A percentile compares a stretch with the other conserved stretches of the same genome.
Conservation (phyloP, 306 rosid species). For the Argentina anserina region DNA sequence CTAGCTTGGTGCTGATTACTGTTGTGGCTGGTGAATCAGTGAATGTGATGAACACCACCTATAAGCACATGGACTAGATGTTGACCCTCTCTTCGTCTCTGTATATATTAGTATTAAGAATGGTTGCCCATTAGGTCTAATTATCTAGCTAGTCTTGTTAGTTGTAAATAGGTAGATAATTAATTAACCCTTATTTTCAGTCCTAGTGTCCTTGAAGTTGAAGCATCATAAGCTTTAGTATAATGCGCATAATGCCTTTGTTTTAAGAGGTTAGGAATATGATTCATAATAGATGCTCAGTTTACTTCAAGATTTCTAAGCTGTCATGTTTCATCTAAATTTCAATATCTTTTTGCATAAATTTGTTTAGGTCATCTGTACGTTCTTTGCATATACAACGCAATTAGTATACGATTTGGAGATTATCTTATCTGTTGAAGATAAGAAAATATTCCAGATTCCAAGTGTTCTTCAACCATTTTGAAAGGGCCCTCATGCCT, state of each 20-base stretch:
- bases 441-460: slow-evolving; percentile 1
- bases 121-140: background rate
- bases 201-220: slow-evolving; percentile 16
- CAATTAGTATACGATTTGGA: background rate
- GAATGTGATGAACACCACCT: slow-evolving; percentile 11
- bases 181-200: slow-evolving; percentile 7
- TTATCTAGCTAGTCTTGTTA: slow-evolving; percentile 14
- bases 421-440: background rate
- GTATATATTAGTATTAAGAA: background rate
- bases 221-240: slow-evolving; percentile 26
- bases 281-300: slow-evolving; percentile 17
- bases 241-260: background rate
- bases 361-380: background rate
- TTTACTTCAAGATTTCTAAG: slow-evolving; percentile 4
- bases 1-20: slow-evolving; percentile 33
- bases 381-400: background rate
- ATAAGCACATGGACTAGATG: slow-evolving; percentile 18
- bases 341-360: background rate
- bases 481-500: background rate
- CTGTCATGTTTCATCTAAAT: slow-evolving; percentile 6
- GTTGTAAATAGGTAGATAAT: background rate
- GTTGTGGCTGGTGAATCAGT: slow-evolving; percentile 25
- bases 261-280: slow-evolving; percentile 22
- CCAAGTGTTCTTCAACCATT: slow-evolving; percentile 4
- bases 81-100: slow-evolving; percentile 10